Evolutionary conservation across 257 asterid species (phyloP), one percentile per base, ranked within the genome.

Genomic region (Primulina huaijiensis): DNA sequence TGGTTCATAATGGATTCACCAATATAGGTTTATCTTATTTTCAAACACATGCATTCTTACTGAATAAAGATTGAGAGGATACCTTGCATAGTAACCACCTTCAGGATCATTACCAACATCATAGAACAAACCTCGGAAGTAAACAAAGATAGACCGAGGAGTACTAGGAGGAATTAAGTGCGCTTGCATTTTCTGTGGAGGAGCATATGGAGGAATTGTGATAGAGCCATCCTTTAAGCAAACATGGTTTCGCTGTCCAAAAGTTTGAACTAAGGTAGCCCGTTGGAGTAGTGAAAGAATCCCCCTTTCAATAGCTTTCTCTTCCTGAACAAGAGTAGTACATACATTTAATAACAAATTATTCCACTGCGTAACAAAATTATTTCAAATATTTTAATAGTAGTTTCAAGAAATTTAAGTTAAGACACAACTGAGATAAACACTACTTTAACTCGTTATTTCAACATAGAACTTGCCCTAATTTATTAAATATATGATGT

Each of bases 11-110:
- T 16, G 57, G 20, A 17, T 14, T 50, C 21, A 50, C 57, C 21
- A 0, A 50, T 17, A 12, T 43, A 43, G 53, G 0, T 43, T 43
- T 14, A 35, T 3, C 52, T 40, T 40, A 12, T 43, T 43, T 43
- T 43, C 2, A 43, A 3, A 43, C 4, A 11, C 2, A 43, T 1
- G 1, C 57, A 16, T 50, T 17, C 8, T 16, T 16, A 50, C 57
- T 6, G 57, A 50, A 17, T 50, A 50, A 50, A 92, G 64, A 92
- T 90, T 82, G 98, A 92, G 2, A 50, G 57, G 16, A 43, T 74
- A 88, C 97, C 96, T 88, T 46, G 97, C 97, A 43, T 92, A 92
- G 67, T 89, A 92, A 73, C 97, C 96, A 59, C 98, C 98, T 84
- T 89, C 94, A 0, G 96, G 96, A 64, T 92, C 96, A 70, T 92